phyloP scores from a whole-genome alignment of 116 monocot genomes.

The Iris pallida region DNA sequence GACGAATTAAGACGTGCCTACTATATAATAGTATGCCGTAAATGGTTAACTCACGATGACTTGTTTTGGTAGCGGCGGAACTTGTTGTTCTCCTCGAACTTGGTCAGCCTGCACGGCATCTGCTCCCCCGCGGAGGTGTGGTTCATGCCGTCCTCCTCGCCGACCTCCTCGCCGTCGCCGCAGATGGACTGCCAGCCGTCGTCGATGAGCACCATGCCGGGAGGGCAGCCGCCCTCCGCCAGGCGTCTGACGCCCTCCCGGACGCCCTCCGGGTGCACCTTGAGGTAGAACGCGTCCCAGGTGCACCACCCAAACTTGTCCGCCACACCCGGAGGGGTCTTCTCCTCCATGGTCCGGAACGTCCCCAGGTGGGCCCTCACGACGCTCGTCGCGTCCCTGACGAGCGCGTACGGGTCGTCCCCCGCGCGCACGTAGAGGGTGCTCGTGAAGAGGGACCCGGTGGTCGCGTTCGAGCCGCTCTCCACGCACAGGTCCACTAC shows the following conservation, averaged over 20 bases:
- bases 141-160: slow-evolving; percentile 45
- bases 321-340: slow-evolving; percentile 44
- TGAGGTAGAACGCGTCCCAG: slow-evolving; percentile 82
- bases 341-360: slow-evolving; percentile 53
- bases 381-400: slow-evolving; percentile 44
- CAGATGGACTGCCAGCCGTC: slow-evolving; percentile 90
- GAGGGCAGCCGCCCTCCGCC: slow-evolving; percentile 73
- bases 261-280: slow-evolving; percentile 61
- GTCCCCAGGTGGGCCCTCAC: slow-evolving; percentile 37
- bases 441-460: slow-evolving; percentile 13
- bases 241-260: slow-evolving; percentile 57
- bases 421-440: slow-evolving; percentile 50
- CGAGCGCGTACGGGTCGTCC: slow-evolving; percentile 57
- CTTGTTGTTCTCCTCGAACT: slow-evolving; percentile 79
- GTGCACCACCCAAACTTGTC: slow-evolving; percentile 94
- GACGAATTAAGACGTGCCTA: too few species aligned
- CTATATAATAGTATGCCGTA: too few species aligned
- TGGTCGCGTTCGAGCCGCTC: slow-evolving; percentile 55
- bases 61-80: slow-evolving; percentile 55
- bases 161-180: slow-evolving; percentile 60
- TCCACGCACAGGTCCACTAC: slow-evolving; percentile 65
- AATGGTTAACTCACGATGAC: too few species aligned
- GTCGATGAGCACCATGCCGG: slow-evolving; percentile 73
- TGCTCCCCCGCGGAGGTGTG: slow-evolving; percentile 81
- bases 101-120: slow-evolving; percentile 82